Conservation (phyloP, 805 yeast genomes). For the Metschnikowia orientalis region DNA sequence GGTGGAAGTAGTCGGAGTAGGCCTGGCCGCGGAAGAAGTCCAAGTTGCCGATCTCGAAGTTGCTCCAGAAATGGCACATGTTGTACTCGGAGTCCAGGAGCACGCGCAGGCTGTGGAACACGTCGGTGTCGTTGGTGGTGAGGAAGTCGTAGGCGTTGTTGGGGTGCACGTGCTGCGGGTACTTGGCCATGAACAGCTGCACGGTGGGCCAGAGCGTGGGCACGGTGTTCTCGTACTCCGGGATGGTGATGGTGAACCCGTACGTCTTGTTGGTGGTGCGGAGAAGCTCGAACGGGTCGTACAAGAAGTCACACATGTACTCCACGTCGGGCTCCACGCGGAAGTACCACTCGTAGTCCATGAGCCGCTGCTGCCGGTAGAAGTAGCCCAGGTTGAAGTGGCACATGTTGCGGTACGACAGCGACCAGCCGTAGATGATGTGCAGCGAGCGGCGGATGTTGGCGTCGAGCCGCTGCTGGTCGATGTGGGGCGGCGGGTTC, state of each 20-base stretch:
- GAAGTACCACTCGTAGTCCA: slow-evolving; percentile 52
- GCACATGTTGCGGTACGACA: slow-evolving; percentile 61
- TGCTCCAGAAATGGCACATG: slow-evolving; percentile 73
- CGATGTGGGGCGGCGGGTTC: slow-evolving; percentile 37
- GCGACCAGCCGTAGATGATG: slow-evolving; percentile 46
- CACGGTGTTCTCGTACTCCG: slow-evolving; percentile 50
- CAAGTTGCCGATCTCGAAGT: slow-evolving; percentile 54
- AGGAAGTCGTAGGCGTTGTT: slow-evolving; percentile 46
- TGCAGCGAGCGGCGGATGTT: slow-evolving; percentile 21
- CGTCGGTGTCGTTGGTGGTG: slow-evolving; percentile 38
- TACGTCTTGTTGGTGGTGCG: slow-evolving; percentile 41
- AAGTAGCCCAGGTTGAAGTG: slow-evolving; percentile 68
- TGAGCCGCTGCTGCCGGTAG: slow-evolving; percentile 42
- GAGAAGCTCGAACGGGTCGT: slow-evolving; percentile 48
- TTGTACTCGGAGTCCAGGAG: slow-evolving; percentile 42
- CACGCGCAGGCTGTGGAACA: slow-evolving; percentile 14
- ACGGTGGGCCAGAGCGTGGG: slow-evolving; percentile 50
- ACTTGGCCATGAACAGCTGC: slow-evolving; percentile 38
- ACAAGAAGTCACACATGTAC: slow-evolving; percentile 52
- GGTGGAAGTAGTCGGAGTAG: slow-evolving; percentile 43
- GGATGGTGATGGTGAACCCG: slow-evolving; percentile 49
- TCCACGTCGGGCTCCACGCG: slow-evolving; percentile 58
- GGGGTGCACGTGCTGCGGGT: slow-evolving; percentile 44
- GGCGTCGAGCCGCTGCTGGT: slow-evolving; percentile 24
- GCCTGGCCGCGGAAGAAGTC: slow-evolving; percentile 46